These are phyloP conservation scores for Zygnema cylindricum DNA, from an alignment of 139 green algal species.

Conservation along the genomic window DNA sequence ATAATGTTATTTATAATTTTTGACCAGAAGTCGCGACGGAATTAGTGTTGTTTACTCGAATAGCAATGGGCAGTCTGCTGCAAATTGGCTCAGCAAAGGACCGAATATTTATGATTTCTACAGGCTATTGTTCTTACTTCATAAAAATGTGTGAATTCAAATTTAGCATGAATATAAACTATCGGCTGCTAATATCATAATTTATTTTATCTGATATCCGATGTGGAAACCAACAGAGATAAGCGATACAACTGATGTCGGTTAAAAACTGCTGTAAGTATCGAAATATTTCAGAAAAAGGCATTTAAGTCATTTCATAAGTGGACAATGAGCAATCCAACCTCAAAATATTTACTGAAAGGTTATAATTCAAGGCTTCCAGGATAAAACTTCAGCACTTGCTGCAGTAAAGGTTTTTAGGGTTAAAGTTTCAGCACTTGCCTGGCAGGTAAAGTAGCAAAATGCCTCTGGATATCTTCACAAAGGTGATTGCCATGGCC, in stretches of 20 bases:
- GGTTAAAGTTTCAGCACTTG: no score
- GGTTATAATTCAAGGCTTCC: no score
- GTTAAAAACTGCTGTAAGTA: no score
- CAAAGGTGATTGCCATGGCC: neutral
- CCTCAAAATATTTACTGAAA: no score
- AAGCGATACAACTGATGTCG: no score
- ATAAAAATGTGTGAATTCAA: neutral
- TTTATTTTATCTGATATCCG: neutral
- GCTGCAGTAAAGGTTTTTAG: no score
- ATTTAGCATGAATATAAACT: neutral
- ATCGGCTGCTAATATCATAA: neutral
- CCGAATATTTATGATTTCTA: neutral
- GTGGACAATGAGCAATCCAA: no score
- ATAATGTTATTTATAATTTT: neutral
- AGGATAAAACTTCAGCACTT: no score
- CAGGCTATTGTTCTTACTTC: neutral
- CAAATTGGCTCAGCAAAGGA: neutral
- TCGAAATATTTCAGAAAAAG: no score
- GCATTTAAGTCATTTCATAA: no score
- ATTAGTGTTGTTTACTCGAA: neutral
- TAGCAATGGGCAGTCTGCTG: neutral
- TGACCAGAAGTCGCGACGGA: neutral
- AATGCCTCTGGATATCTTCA: slow-evolving; percentile 17
- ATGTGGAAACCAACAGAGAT: no score
- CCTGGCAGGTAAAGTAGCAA: slow-evolving; percentile 43